Base-by-base conservation (phyloP, 148 eudicot species). In the Oxyria digyna region DNA sequence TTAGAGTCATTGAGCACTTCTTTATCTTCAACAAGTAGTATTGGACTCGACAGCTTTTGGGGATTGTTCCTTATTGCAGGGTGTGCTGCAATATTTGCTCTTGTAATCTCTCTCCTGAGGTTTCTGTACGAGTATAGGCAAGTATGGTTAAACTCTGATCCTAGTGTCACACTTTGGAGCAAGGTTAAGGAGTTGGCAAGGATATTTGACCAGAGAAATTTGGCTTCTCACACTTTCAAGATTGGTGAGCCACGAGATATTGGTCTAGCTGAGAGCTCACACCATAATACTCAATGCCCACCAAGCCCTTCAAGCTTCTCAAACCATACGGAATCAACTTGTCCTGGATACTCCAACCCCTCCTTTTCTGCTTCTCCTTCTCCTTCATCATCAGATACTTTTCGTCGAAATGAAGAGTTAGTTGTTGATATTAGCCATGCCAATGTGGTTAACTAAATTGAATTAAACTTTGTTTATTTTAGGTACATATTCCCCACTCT, bases 21-120 rank as follows among this genome's bases (percentile, higher is more conserved):
- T 40, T 45, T 62, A 14, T 41, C 79, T 37, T 76, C 86, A 1
- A n/a, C 69, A 4, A 37, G 67, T 18, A 77, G 86, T 41, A 82
- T 84, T 6, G 70, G 65, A 15, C 69, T 84, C 1, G 76, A 73
- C 8, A 84, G 81, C 76, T 87, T 87, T 67, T 75, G 74, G 83
- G 87, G 85, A 4, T 75, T 86, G 1, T 84, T 86, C 65, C 63
- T 84, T 40, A 77, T 86, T 15, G 80, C 76, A 1, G 85, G 79
- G 46, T n/a, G 71, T 33, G 78, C 77, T 10, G 69, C 80, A 4
- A 12, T 67, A n/a, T 64, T 14, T 13, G 79, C 82, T 42, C 79
- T 87, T 27, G 2, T 75, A 18, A 3, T 79, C 20, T 80, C 67
- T 48, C 1, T 71, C 29, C 21, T 69, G 1, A 67, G 46, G 15